Evolutionary conservation across 176 grass and related monocot species (phyloP), one percentile per base, ranked within the genome.

Genomic region (Juncus effusus): DNA sequence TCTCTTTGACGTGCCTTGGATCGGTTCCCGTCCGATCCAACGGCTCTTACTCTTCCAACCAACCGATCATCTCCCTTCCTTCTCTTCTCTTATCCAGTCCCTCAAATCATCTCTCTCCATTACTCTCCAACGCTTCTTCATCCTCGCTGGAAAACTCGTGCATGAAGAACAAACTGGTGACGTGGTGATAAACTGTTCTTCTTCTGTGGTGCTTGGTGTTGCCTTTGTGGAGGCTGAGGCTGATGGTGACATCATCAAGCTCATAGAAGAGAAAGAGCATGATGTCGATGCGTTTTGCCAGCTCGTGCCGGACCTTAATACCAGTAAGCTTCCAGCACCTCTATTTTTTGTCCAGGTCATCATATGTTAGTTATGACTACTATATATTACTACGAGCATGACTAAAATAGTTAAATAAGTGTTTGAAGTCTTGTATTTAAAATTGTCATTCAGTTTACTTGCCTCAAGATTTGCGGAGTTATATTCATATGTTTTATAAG

Each of bases 311-410:
- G 19, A 28, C 19, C 19, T 28, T 28, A 28, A 28, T 28, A 28
- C 19, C 19, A 28, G 19, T 1, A 28, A 28, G 36, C 59, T 61
- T 3, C 59, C 59, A 12, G 19, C 59, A 38, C 59, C 59, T 62
- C 36, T 62, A 4, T 36, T 62, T 62, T 62, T 16, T 62, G 35
- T 62, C 10, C 59, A 62, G 59, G 59, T 62, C 40, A 14, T 28
- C 19, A 12, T 62, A n/a, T 59, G 3, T 59, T 13, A 62, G 40
- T 39, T 38, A 28, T 28, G 10, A 62, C 28, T 10, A 39, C n/a
- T 39, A 38, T 62, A 13, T 38, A 38, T 62, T 62, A 28, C 19
- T 28, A 28, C 19, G 19, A 28, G 19, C 19, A 28, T 28, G 19
- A 28, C 19, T 28, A 28, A 28, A 28, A 28, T 28, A 28, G 19